Evolutionary conservation across 192 early-diverging fungal species (phyloP), one percentile per base, ranked within the genome.

Genomic region (Oehlia diaphana): DNA sequence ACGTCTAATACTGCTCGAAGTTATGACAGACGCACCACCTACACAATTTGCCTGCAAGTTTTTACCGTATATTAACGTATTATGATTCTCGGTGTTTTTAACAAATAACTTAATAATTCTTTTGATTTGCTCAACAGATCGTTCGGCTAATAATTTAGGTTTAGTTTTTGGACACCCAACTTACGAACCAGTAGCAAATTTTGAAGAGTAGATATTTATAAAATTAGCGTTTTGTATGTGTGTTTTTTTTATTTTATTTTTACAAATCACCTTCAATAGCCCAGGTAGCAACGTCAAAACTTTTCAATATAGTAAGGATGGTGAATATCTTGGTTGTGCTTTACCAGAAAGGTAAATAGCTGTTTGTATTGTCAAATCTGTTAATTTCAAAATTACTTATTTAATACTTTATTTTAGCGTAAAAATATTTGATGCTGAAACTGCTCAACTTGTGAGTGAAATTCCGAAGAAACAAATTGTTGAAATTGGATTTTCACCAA

Each of bases 401-500:
- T 28, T 75, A 14, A 58, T 77, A 35, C 2, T 58, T 31, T 63
- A 74, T 50, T 65, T 28, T 58, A 92, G 92, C 61, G 92, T 94
- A 71, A 91, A 92, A 78, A 86, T 96, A 67, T 90, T 92, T 79
- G 89, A 95, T 82, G 91, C 95, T 42, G 82, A 86, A 68, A 89
- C 88, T 26, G 82, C 91, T 65, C 80, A 88, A 74, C 82, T 88
- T n/a, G 82, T 93, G 35, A 88, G 88, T 74, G 90, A 87, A 49
- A 89, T 98, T 74, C 82, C 81, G 23, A 84, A 86, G 68, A 83
- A 88, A 67, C 90, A 91, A 81, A 89, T 96, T 31, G 84, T 96
- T 74, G 96, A 96, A 87, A 89, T 95, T 42, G 93, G 88, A 81
- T 96, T 99, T 83, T 99, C 97, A 14, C 96, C 97, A 76, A 89